Base-by-base conservation (phyloP, 1,284 basidiomycete species). In the Stygiomarasmius scandens region DNA sequence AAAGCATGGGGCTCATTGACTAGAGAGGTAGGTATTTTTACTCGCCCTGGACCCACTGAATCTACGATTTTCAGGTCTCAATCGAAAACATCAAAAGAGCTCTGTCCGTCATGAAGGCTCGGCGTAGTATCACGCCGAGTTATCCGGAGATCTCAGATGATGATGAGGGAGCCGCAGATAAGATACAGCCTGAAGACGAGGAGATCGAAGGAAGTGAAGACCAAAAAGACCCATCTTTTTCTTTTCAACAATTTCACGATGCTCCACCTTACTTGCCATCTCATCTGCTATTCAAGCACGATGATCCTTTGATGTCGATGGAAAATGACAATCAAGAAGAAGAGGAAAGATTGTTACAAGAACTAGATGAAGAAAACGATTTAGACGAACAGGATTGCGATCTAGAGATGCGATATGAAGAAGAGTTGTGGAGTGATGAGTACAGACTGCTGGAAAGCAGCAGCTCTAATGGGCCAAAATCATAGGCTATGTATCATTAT, bases 1-100 rank as follows among this genome's bases (percentile, higher is more conserved):
- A 87, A 82, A 63, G 83, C 77, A 2, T 90, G 87, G 85, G 73
- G 77, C 32, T 64, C 78, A 59, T 61, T 63, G 36, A 65, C 59
- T 36, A 65, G 74, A 43, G 69, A 74, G 58, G 71, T 76, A 29
- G 55, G 58, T 19, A 2, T 19, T 19, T 54, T 27, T 49, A 44
- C 27, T 43, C 1, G 60, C 58, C 12, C 10, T 19, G 29, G 49
- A 44, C 16, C 50, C n/a, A 56, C 24, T 36, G 50, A 8, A 46
- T 46, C 54, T 49, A 51, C 50, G 23, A 51, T 16, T 56, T 36
- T 24, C 52, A 81, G 75, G 73, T 86, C 24, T 73, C 74, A 8
- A 45, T 63, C 1, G 66, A 71, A 12, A 77, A 79, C 54, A 72
- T 87, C 53, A 68, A 72, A 12, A 77, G 77, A 41, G 81, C 80